Conservation (phyloP, 75 land plant species). For the Chamaecyparis obtusa region DNA sequence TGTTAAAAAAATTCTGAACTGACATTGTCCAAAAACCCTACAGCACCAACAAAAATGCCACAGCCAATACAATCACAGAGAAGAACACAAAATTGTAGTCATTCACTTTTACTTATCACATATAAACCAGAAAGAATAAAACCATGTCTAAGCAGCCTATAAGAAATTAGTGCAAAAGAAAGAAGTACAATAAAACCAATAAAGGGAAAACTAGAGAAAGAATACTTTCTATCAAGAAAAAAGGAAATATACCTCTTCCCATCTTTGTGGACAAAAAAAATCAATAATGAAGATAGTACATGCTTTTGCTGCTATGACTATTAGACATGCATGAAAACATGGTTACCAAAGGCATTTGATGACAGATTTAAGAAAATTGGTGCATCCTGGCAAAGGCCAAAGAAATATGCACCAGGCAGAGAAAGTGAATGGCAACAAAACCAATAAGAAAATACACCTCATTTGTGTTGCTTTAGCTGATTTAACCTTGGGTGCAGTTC, state of each 20-base stretch:
- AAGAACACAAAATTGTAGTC: background rate
- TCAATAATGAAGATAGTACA: background rate
- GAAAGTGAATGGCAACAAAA: too few species aligned
- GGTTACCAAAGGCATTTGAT: too few species aligned
- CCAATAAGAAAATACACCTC: too few species aligned
- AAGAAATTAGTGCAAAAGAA: background rate
- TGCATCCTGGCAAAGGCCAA: too few species aligned
- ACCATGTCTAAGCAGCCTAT: background rate
- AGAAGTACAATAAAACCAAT: background rate
- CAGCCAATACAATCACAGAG: background rate
- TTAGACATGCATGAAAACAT: too few species aligned
- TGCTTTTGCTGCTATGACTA: background rate
- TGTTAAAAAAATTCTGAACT: background rate
- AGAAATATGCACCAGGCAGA: too few species aligned
- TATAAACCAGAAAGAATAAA: background rate
- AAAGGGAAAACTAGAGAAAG: background rate
- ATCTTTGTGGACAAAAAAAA: background rate
- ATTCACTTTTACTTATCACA: background rate
- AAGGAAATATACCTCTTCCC: background rate
- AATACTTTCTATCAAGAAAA: background rate
- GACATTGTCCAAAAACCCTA: background rate
- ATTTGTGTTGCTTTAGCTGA: too few species aligned
- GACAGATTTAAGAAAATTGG: too few species aligned
- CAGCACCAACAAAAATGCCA: background rate
- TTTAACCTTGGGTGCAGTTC: too few species aligned